Evolutionary conservation across 2,329 filamentous ascomycete species (phyloP), one percentile per base, ranked within the genome.

Genomic region (Curvularia lunata): DNA sequence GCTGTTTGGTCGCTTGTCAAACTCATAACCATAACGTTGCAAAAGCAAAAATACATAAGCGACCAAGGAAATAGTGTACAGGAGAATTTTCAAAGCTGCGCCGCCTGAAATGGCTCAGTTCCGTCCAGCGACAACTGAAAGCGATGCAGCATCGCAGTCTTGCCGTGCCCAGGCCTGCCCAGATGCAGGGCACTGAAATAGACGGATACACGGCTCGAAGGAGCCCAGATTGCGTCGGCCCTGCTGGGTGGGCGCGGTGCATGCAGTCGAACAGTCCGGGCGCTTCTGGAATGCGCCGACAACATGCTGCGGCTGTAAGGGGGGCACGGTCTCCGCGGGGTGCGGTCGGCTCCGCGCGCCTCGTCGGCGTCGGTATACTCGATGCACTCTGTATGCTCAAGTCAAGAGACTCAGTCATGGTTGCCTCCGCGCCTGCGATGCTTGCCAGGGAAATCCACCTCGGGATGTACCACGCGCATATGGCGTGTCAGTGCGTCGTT

Each of bases 401-500:
- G 12, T 27, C 25, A 2, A 27, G 8, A 13, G 12, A 34, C n/a
- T 73, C 66, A 75, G 55, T 75, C 74, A 59, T 73, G 70, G 57
- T 71, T 74, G 18, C 76, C 76, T 48, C 78, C 76, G 47, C 79
- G 76, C 45, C 75, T 68, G 41, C 79, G 76, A 61, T 82, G 77
- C 78, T 88, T 89, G 67, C 91, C 89, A n/a, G 89, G 88, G 67
- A 91, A 88, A 62, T 93, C 90, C 54, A 94, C 85, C 61, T 97
- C 91, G 0, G 94, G 93, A 76, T 97, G 94, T 63, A 96, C 94
- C 48, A 97, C 93, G 34, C 92, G 88, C 84, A 97, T 96, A 75
- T 99, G 95, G 59, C 95, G 84, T 13, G 94, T 98, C 47, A 98
- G 83, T 1, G 95, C 95, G 80, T 99, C 95, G 63, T 94, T 95